Evolutionary conservation across 805 yeast genomes (phyloP), one percentile per base, ranked within the genome.

Genomic region (Cyberlindnera sargentensis): DNA sequence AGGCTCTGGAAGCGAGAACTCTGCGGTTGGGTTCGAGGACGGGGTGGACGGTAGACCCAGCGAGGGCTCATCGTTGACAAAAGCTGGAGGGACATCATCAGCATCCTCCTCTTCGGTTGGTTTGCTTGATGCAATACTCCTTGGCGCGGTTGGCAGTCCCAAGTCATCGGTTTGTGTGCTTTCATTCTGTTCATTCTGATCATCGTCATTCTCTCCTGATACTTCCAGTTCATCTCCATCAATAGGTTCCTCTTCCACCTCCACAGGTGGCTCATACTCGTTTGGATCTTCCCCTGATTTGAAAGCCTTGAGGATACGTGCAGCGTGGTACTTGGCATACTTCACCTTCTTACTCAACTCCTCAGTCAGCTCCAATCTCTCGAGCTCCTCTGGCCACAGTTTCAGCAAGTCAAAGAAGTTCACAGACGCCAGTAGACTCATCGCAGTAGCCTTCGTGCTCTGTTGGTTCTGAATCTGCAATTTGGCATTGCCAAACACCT

Each of bases 271-370:
- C 36, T 28, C 30, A 68, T 67, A 67, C 35, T 71, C 79, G 59
- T 82, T 77, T 5, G 85, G 85, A 53, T 80, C 79, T 32, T 71
- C 70, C 1, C 78, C 80, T 6, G 58, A 57, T 46, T 67, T 72
- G 33, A 68, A 51, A 0, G 76, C 69, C 47, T 68, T 72, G 41
- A 81, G 56, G 27, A 82, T 80, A 33, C 84, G 62, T 6, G 77
- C 71, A 11, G 82, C 75, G 48, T 79, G 83, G 55, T 66, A 81
- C 57, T 81, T 81, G 11, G 84, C 76, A 50, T 75, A 84, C 54
- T 77, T 78, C 38, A 72, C 67, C 55, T 76, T 76, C 39, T 57
- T 56, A 8, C 25, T 32, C n/a, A 61, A 11, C 25, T 60, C 60
- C 47, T 56, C 58, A 4, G 47, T 49, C 25, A 47, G 57, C 40